Percentiles rank a stretch among this genome's conserved stretches.
Evolutionary conservation across 202 grass and related monocot species (phyloP).

Genomic region (Bolboschoenoplectus hybrid): DNA sequence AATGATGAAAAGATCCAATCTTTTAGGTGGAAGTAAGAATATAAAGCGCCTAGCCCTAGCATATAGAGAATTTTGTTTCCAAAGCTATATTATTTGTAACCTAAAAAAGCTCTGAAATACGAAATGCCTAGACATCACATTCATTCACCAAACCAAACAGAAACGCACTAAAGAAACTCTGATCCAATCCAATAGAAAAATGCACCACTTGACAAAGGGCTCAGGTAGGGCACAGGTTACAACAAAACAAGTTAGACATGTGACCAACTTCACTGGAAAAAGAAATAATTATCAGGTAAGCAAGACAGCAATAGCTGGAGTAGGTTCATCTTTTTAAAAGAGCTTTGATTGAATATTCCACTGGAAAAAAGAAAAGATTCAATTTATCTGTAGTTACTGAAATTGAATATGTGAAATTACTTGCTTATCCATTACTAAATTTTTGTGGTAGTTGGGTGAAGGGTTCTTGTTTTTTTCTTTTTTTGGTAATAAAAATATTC

Average conservation of each 20-base stretch:
- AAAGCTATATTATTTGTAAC: neutral
- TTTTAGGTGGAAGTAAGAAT: neutral
- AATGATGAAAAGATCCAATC: neutral
- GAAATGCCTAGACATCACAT: neutral
- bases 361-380: neutral
- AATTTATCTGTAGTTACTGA: neutral
- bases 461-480: no score
- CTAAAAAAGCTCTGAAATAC: neutral
- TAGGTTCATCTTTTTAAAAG: neutral
- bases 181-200: neutral
- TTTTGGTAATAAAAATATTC: neutral
- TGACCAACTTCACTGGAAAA: neutral
- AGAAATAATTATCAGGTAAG: neutral
- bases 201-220: neutral
- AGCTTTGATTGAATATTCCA: neutral
- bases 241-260: neutral
- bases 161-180: neutral
- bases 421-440: neutral
- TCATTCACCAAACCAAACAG: neutral
- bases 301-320: neutral
- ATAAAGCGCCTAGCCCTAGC: neutral
- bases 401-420: neutral
- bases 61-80: neutral
- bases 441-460: neutral
- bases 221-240: neutral